Conservation (phyloP, 1,284 basidiomycete genomes). For the Trametes pubescens region DNA sequence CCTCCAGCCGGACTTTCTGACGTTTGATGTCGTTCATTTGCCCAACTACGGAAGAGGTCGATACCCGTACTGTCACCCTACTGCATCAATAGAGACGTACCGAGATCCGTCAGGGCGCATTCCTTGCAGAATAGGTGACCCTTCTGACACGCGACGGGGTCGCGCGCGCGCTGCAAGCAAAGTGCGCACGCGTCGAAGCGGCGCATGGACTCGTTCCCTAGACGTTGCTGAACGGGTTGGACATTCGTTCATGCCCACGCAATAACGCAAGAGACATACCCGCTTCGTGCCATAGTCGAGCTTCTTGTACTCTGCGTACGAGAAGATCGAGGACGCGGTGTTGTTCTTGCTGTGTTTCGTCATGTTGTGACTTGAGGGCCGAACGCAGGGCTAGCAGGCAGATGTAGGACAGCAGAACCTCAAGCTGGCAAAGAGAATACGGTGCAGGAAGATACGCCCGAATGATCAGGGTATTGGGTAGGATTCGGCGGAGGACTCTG, state of each 20-base stretch:
- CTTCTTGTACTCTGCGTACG: conserved; percentile 86
- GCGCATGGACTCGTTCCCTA: conserved; percentile 92
- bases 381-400: no score
- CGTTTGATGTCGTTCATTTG: conserved; percentile 92
- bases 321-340: conserved; percentile 86
- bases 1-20: conserved; percentile 80
- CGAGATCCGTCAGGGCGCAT: conserved; percentile 79
- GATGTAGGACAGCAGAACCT: not conserved
- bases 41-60: conserved; percentile 56
- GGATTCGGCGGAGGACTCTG: not conserved
- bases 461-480: not conserved
- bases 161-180: conserved; percentile 81
- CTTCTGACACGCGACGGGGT: conserved; percentile 82
- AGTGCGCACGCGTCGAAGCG: conserved; percentile 87
- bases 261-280: conserved; percentile 54
- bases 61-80: not conserved
- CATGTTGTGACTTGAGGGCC: conserved; percentile 58
- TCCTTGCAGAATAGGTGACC: conserved; percentile 95
- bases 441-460: not conserved
- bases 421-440: not conserved
- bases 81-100: conserved; percentile 51
- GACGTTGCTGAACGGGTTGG: conserved; percentile 65
- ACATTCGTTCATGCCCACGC: no score
- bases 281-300: conserved; percentile 84
- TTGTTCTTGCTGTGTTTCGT: conserved; percentile 92